Evolutionary conservation across 164 flowering plant species (phyloP).

Genomic region (Nelumbo lutea): DNA sequence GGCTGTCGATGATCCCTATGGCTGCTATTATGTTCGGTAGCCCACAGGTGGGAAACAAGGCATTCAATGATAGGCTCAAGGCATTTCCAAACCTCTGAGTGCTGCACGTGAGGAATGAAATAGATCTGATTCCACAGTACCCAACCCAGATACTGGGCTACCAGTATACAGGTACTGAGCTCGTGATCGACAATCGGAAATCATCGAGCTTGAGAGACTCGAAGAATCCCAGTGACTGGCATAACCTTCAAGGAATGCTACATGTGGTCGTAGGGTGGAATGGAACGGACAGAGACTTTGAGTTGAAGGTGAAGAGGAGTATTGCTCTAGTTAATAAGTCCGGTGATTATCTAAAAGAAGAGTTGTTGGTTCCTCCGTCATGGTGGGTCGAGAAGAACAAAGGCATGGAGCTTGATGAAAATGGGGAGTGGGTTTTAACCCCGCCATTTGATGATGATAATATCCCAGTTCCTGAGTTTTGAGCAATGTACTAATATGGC

Average conservation of each 20-base stretch:
- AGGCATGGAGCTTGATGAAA: constrained; percentile 52
- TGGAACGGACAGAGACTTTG: constrained; percentile 49
- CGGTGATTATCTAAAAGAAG: constrained; percentile 51
- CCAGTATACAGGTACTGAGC: no score
- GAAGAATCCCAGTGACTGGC: constrained; percentile 29
- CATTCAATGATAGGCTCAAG: constrained; percentile 33
- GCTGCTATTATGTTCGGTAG: constrained; percentile 59
- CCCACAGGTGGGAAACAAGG: constrained; percentile 62
- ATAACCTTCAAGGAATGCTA: constrained; percentile 70
- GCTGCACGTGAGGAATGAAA: constrained; percentile 47
- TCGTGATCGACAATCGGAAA: no score
- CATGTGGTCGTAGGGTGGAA: constrained; percentile 82
- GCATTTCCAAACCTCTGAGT: constrained; percentile 34
- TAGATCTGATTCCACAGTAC: constrained; percentile 26
- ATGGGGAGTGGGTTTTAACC: constrained; percentile 64
- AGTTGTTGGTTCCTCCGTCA: constrained; percentile 50
- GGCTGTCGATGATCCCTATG: constrained; percentile 36
- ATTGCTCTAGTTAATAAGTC: constrained; percentile 79
- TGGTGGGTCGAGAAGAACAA: constrained; percentile 96
- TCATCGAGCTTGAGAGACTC: no score
- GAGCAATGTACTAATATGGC: no score
- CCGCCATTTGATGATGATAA: constrained; percentile 59
- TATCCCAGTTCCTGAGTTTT: constrained; percentile 55
- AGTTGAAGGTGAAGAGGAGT: constrained; percentile 56
- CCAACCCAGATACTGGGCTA: no score